Base-by-base conservation (phyloP, 1,284 basidiomycete species). In the Rhodotorula sp. region DNA sequence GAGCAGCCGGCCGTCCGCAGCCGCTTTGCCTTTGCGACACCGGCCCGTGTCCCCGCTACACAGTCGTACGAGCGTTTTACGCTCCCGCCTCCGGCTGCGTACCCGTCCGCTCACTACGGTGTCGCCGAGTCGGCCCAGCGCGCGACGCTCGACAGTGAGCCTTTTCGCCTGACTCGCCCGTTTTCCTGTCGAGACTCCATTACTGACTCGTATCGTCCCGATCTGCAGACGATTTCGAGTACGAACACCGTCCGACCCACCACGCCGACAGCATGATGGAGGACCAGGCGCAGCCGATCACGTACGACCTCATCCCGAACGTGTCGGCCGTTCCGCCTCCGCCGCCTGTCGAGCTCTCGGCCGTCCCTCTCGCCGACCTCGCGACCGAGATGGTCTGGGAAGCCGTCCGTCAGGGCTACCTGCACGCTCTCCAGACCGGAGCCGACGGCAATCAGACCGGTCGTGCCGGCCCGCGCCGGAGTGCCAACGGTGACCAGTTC, bases 341-440 rank as follows among this genome's bases (percentile, higher is more conserved):
- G 43, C 78, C 77, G 38, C 55, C 78, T 50, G 64, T 78, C 67
- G 77, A 77, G 64, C 74, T 69, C 60, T 76, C 73, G 49, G 78
- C 77, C 23, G 73, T 78, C 62, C 78, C 77, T 8, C 67, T 78
- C 54, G 75, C 78, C 55, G 76, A 72, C 49, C 66, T 78, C 55
- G 78, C 76, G 49, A 70, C 73, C 50, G 77, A 78, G 62, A 71
- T 78, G 67, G 73, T 78, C 14, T 78, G 78, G 78, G 78, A 78
- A 31, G 70, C 71, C 4, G 71, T 68, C 68, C 67, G 71, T 2
- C 66, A 66, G 45, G 77, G 76, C 64, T 72, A 67, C 67, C 63
- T 65, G 12, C 60, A 68, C 62, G 66, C 57, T 8, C 50, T 57
- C 50, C 69, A 73, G 56, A 58, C 62, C 26, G 31, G 63, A 28